A percentile compares a stretch with the other conserved stretches of the same genome.
Conservation (phyloP, 2,329 filamentous ascomycete genomes). For the Pestalotiopsis sp. region DNA sequence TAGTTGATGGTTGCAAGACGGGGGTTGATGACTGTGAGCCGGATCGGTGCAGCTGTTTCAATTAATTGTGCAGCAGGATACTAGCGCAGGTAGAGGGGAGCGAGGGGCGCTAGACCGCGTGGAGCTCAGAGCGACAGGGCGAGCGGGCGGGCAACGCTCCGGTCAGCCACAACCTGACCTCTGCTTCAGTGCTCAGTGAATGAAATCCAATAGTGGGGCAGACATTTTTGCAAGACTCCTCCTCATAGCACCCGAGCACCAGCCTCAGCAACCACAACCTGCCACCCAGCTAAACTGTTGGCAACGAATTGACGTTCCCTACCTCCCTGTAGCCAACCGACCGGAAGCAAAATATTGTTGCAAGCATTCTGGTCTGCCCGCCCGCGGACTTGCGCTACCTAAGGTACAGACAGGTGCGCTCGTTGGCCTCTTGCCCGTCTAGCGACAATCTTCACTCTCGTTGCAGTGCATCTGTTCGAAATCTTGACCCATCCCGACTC, state of each 20-base stretch:
- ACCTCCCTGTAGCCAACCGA: neutral
- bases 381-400: too few species aligned
- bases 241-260: too few species aligned
- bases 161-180: neutral
- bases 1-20: neutral
- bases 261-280: neutral
- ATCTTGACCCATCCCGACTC: neutral
- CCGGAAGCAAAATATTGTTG: neutral
- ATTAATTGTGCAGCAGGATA: slow-evolving; percentile 5
- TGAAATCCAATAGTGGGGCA: neutral
- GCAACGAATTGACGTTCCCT: neutral
- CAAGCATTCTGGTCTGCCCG: neutral
- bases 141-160: neutral
- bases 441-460: neutral
- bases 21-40: neutral
- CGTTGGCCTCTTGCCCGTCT: neutral
- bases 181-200: neutral
- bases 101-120: neutral
- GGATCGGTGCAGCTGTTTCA: slow-evolving; percentile 1
- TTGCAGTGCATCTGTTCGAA: neutral
- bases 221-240: neutral
- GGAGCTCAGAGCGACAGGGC: neutral
- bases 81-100: neutral
- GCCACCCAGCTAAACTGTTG: neutral
- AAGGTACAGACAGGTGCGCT: neutral